A percentile compares a stretch with the other conserved stretches of the same genome.
Evolutionary conservation across 1,139 yeast species (phyloP).

Genomic region (Suzukiozyma palmioleophila): DNA sequence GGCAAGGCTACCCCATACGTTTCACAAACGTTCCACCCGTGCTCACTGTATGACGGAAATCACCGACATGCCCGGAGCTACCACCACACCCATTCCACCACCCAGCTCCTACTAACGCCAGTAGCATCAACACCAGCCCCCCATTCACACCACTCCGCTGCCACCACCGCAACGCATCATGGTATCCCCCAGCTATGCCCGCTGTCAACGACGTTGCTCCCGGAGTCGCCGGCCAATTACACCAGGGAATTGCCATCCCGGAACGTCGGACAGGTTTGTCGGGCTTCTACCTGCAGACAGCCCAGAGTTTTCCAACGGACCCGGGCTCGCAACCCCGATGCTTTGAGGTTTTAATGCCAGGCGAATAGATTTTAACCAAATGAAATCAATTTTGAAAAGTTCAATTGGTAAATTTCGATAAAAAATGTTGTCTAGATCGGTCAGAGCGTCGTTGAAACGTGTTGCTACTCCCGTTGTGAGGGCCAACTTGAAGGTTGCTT

Average conservation of each 20-base stretch:
- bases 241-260: neutral
- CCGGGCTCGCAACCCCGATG: constrained; percentile 2
- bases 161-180: too few species aligned
- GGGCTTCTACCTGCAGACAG: too few species aligned
- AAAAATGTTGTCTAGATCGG: constrained; percentile 14
- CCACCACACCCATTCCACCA: neutral
- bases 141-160: neutral
- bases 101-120: neutral
- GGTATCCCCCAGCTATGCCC: neutral
- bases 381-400: neutral
- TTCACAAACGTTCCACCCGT: too few species aligned
- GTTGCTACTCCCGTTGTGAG: constrained; percentile 4
- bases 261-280: neutral
- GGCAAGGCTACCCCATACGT: too few species aligned
- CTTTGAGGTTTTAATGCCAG: neutral
- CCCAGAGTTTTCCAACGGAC: neutral
- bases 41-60: too few species aligned
- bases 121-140: too few species aligned
- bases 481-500: neutral
- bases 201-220: neutral
- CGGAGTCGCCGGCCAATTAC: constrained; percentile 1
- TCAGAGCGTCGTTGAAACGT: constrained; percentile 13
- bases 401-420: neutral
- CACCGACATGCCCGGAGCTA: too few species aligned
- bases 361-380: too few species aligned